Evolutionary conservation across 208 protist species (phyloP).

Genomic region (Strigomonas oncopelti): DNA sequence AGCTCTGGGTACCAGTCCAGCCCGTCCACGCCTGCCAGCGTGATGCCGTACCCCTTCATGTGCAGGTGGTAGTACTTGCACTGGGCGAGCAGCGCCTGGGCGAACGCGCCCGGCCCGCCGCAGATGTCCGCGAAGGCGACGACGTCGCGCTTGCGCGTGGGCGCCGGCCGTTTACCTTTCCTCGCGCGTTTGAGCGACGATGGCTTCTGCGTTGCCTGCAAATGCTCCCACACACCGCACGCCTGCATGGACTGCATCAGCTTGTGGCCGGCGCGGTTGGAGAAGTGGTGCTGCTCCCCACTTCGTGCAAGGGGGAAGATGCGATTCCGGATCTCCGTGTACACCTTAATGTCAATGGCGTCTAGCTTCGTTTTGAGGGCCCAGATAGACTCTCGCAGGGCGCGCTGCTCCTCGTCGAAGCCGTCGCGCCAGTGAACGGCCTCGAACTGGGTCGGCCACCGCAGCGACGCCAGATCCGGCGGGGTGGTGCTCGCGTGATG

Average conservation of each 20-base stretch:
- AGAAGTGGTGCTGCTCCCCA: constrained; percentile 41
- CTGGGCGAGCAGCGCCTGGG: constrained; percentile 64
- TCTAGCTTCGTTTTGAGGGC: constrained; percentile 62
- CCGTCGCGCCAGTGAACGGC: constrained; percentile 66
- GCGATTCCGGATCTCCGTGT: constrained; percentile 48
- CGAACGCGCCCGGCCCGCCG: constrained; percentile 87
- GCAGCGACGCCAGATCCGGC: constrained; percentile 38
- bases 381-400: constrained; percentile 49
- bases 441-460: constrained; percentile 13
- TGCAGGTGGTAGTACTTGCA: constrained; percentile 29
- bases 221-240: constrained; percentile 58
- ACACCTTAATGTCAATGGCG: constrained; percentile 28
- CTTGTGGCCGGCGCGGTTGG: constrained; percentile 89
- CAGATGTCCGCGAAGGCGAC: constrained; percentile 86
- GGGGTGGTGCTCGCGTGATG: constrained; percentile 22
- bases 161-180: neutral
- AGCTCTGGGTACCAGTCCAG: constrained; percentile 85
- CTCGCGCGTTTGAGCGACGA: constrained; percentile 18
- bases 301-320: constrained; percentile 69
- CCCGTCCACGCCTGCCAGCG: constrained; percentile 49
- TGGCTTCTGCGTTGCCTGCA: constrained; percentile 17
- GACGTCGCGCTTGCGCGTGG: neutral
- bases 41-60: constrained; percentile 83
- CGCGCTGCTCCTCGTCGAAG: constrained; percentile 57
- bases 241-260: constrained; percentile 85